phyloP scores from a whole-genome alignment of 1,139 yeast species.

The Tardiomyces depauwii region DNA sequence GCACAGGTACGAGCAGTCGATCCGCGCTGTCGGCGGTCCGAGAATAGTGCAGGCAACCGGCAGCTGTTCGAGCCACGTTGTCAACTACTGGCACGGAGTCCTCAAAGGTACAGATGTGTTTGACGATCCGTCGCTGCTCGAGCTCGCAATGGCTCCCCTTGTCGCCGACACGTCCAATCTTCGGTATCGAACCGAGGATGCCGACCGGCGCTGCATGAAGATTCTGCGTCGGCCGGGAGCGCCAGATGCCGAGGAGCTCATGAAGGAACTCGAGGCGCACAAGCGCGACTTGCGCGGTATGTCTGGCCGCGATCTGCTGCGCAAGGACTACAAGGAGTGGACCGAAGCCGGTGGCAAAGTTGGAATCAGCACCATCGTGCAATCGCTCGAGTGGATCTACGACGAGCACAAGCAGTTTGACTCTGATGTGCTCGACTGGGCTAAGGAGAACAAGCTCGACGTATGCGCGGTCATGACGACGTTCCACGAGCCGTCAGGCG shows the following conservation, averaged over 20 bases:
- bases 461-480: constrained; percentile 53
- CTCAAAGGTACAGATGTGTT: constrained; percentile 7
- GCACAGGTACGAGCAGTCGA: constrained; percentile 29
- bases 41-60: constrained; percentile 54
- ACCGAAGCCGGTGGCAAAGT: constrained; percentile 33
- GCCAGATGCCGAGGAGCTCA: constrained; percentile 20
- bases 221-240: constrained; percentile 18
- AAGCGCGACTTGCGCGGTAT: constrained; percentile 58
- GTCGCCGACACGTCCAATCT: constrained; percentile 62
- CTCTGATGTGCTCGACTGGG: constrained; percentile 29
- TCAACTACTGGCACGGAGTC: constrained; percentile 30
- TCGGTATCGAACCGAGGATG: constrained; percentile 35
- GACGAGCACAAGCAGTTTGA: constrained; percentile 30
- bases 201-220: constrained; percentile 39
- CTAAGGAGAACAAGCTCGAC: constrained; percentile 36
- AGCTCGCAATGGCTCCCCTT: constrained; percentile 53
- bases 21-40: constrained; percentile 32
- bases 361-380: constrained; percentile 72
- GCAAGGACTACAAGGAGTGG: constrained; percentile 80
- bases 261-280: constrained; percentile 35
- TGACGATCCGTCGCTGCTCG: constrained; percentile 8
- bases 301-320: constrained; percentile 45
- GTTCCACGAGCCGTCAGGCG: constrained; percentile 31
- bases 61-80: constrained; percentile 67
- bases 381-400: constrained; percentile 49